Evolutionary conservation across 345 rosid genomes (phyloP), one percentile per base, ranked within the genome.

Genomic region (Moringa oleifera): DNA sequence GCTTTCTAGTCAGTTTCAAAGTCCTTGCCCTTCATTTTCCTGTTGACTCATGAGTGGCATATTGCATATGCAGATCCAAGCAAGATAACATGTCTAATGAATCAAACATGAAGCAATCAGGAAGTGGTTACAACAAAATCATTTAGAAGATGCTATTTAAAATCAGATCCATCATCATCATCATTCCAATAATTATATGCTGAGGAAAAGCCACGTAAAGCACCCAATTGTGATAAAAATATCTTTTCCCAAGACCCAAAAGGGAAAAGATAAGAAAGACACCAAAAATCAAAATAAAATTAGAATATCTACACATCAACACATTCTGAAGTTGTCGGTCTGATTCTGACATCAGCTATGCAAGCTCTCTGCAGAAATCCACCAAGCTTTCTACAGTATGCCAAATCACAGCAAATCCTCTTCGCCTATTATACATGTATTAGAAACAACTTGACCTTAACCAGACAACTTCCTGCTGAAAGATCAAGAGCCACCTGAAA

Each of bases 271-370:
- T 19, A 65, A 18, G 23, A 18, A 17, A 4, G 0, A n/a, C 46
- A 4, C 15, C 23, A 61, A 23, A 52, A 25, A 8, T 28, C 56
- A 22, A 58, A 46, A 41, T n/a, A 51, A 23, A 61, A 54, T 25
- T 20, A 4, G 62, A 71, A 62, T 59, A 63, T 57, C 74, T 65
- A 75, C 72, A 61, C 57, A 63, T 55, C 3, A 46, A 55, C 58
- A 64, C 66, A 58, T 20, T 51, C 58, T 53, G 28, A 20, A 33
- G 56, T 15, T 36, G 58, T n/a, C 41, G 23, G 31, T 51, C 20
- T 23, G n/a, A n/a, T n/a, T n/a, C n/a, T n/a, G 54, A 61, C 53
- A 45, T 61, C 58, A 68, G 66, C 71, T 64, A 28, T 21, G 52
- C 61, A 77, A 59, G 58, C 37, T 58, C 63, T 53, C 51, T 45